Conservation (phyloP, 352 stramenopile genomes). For the Phytophthora cryptogea region DNA sequence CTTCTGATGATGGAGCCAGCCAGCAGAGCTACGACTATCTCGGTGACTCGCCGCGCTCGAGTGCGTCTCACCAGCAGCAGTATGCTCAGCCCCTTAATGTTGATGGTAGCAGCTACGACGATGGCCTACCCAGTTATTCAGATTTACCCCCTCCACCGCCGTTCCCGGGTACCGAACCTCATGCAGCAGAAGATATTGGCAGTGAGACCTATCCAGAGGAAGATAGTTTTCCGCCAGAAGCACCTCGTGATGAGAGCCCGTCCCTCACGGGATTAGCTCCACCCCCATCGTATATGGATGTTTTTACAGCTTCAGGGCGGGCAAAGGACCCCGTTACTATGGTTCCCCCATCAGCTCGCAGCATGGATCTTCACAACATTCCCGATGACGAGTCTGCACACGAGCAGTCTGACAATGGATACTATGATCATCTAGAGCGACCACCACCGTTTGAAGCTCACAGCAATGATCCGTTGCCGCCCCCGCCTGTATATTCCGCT, state of each 20-base stretch:
- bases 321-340: conserved; percentile 24
- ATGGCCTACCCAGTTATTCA: conserved; percentile 22
- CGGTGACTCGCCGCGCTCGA: conserved; percentile 32
- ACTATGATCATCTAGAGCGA: conserved; percentile 27
- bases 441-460: conserved; percentile 40
- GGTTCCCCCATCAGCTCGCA: conserved; percentile 24
- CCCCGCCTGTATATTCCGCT: conserved; percentile 21
- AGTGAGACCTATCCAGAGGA: conserved; percentile 33
- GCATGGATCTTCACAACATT: conserved; percentile 30
- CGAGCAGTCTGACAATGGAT: conserved; percentile 9
- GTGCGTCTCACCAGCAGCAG: conserved; percentile 25
- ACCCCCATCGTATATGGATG: conserved; percentile 56
- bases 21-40: conserved; percentile 41
- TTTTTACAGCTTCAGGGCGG: conserved; percentile 53
- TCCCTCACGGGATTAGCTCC: conserved; percentile 38
- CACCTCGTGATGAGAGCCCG: conserved; percentile 25
- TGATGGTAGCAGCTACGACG: conserved; percentile 12
- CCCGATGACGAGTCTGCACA: conserved; percentile 26
- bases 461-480: conserved; percentile 19
- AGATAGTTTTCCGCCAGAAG: conserved; percentile 38
- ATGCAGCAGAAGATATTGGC: background rate
- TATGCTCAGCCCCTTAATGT: conserved; percentile 19
- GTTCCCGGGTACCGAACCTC: conserved; percentile 22
- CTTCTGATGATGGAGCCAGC: conserved; percentile 40
- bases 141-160: conserved; percentile 24